Conservation (phyloP, 2,329 filamentous ascomycete genomes). For the Grosmannia clavigera region DNA sequence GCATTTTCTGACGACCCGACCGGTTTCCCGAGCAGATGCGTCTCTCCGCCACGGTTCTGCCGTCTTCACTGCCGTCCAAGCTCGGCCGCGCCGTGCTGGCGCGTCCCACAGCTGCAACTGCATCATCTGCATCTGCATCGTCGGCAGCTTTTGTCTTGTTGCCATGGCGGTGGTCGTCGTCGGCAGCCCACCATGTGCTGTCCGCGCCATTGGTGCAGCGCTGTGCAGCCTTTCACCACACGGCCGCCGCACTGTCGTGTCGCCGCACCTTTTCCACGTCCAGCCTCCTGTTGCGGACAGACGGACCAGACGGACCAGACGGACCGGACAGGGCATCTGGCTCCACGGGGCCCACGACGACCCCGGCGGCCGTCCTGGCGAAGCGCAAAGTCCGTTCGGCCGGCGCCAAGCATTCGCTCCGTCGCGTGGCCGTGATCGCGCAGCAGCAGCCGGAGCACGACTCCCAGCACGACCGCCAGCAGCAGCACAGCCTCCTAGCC, state of each 20-base stretch:
- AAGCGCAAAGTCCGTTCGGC: slow-evolving; percentile 12
- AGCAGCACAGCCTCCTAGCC: neutral
- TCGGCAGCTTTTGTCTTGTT: neutral
- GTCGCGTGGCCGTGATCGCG: slow-evolving; percentile 76
- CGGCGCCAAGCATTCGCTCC: slow-evolving; percentile 52
- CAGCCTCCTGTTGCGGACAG: slow-evolving; percentile 39
- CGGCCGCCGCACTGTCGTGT: slow-evolving; percentile 32
- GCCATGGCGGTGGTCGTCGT: neutral
- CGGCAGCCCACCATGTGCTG: neutral
- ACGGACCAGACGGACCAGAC: slow-evolving; percentile 13
- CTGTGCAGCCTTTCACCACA: slow-evolving; percentile 30
- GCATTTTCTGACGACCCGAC: neutral
- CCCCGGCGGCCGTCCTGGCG: slow-evolving; percentile 1
- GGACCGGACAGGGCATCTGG: neutral
- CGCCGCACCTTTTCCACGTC: slow-evolving; percentile 56
- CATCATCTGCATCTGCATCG: neutral
- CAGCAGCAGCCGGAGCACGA: slow-evolving; percentile 41
- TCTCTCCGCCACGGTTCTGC: neutral
- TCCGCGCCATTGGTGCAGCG: neutral
- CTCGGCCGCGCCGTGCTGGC: neutral
- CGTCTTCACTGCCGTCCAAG: neutral
- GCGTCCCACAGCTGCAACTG: neutral
- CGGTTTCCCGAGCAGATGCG: neutral
- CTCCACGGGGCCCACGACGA: neutral
- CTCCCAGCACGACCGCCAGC: neutral